Percentiles rank a stretch among this genome's conserved stretches.
Evolutionary conservation across 768 basidiomycete species (phyloP).

Genomic region (Mycena chlorophos): DNA sequence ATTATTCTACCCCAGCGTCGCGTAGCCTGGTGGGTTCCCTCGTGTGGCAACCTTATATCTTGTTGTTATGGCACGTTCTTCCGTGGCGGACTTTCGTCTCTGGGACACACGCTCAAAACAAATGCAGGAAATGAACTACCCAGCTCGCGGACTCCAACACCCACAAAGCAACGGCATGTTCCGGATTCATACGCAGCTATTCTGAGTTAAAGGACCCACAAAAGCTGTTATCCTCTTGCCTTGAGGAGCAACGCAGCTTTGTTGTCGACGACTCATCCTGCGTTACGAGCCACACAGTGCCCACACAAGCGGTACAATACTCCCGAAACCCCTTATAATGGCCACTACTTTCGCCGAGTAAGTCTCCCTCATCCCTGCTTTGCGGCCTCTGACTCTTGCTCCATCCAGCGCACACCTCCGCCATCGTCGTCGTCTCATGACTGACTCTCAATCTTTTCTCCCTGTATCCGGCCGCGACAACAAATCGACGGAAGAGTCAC

Average conservation of each 20-base stretch:
- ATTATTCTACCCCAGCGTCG: too few species aligned
- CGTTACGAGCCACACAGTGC: background rate
- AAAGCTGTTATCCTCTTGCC: background rate
- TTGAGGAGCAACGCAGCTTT: background rate
- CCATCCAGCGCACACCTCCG: background rate
- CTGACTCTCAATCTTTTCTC: background rate
- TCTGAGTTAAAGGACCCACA: background rate
- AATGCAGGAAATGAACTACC: background rate
- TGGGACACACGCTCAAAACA: constrained; percentile 1
- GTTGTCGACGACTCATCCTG: background rate
- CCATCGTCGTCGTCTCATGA: background rate
- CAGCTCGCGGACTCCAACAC: background rate
- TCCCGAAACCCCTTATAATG: background rate
- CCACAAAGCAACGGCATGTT: background rate
- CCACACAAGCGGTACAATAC: background rate
- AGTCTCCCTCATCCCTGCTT: background rate
- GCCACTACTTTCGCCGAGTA: background rate
- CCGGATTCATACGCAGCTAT: background rate
- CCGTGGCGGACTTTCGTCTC: constrained; percentile 6
- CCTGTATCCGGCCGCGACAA: background rate
- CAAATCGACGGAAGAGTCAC: background rate
- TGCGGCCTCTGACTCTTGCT: background rate
- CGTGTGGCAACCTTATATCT: too few species aligned
- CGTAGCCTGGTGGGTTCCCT: too few species aligned
- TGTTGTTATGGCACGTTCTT: too few species aligned